A percentile compares a stretch with the other conserved stretches of the same genome.
Conservation (phyloP, 2,329 filamentous ascomycete species). For the Aureobasidium sp. region DNA sequence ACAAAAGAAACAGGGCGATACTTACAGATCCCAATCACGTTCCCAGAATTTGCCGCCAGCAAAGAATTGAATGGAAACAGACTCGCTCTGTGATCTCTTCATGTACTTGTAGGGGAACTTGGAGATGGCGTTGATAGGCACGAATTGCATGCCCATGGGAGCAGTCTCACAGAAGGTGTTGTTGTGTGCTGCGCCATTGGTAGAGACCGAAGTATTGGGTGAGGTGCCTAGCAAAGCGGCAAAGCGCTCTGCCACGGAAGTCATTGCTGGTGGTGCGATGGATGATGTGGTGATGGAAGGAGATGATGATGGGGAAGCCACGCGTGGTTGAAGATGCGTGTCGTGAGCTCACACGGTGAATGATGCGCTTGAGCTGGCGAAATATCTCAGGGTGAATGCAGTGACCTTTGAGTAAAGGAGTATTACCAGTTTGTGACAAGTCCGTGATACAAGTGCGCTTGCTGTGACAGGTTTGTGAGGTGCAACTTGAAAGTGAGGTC, state of each 20-base stretch:
- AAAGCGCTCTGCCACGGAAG: constrained; percentile 3
- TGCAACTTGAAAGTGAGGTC: background rate
- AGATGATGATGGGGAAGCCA: background rate
- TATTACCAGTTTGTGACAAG: background rate
- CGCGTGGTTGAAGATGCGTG: constrained; percentile 5
- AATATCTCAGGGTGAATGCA: background rate
- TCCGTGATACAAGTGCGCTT: background rate
- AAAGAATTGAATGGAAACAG: constrained; percentile 45
- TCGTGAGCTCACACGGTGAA: background rate
- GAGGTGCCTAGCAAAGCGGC: background rate
- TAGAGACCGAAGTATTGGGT: background rate
- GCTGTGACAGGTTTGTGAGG: background rate
- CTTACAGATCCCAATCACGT: constrained; percentile 69
- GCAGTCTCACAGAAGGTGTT: constrained; percentile 26
- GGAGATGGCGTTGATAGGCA: constrained; percentile 39
- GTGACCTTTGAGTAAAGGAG: background rate
- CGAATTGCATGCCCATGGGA: constrained; percentile 27
- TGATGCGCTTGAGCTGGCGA: background rate
- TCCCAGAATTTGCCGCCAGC: constrained; percentile 47
- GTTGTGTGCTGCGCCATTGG: background rate
- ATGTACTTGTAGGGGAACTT: constrained; percentile 54
- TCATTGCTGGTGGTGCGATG: background rate
- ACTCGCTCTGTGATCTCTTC: constrained; percentile 33
- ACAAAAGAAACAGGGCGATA: constrained; percentile 16
- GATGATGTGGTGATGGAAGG: background rate